phyloP scores from a whole-genome alignment of 257 asterid genomes.

The Voacanga thouarsii region DNA sequence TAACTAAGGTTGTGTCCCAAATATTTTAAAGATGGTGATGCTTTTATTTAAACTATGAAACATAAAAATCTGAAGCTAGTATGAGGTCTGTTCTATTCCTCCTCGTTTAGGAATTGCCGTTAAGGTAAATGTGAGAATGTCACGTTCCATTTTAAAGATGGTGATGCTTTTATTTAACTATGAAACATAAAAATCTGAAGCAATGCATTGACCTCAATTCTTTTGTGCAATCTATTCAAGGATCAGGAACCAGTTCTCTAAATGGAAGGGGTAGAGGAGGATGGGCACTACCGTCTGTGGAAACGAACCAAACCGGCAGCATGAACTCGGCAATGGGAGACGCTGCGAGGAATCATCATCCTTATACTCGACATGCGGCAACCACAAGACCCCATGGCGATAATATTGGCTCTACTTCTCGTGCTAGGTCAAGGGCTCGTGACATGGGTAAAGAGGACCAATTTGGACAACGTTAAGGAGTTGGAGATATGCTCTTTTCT shows the following conservation, averaged over 20 bases:
- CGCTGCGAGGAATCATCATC: slow-evolving; percentile 13
- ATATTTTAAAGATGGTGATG: too few species aligned
- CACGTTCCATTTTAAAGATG: background rate
- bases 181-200: background rate
- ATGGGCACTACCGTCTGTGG: slow-evolving; percentile 66
- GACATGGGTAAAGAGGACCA: slow-evolving; percentile 16
- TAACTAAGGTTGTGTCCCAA: too few species aligned
- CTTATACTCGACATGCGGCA: slow-evolving; percentile 21
- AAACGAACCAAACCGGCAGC: slow-evolving; percentile 27
- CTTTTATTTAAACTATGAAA: too few species aligned
- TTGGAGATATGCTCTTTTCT: background rate
- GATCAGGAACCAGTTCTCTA: slow-evolving; percentile 39
- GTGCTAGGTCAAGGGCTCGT: slow-evolving; percentile 26
- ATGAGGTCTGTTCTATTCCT: background rate
- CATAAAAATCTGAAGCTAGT: too few species aligned
- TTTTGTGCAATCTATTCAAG: slow-evolving; percentile 27
- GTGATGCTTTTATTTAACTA: too few species aligned
- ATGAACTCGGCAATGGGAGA: slow-evolving; percentile 18
- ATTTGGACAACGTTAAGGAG: slow-evolving; percentile 28
- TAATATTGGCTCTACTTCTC: slow-evolving; percentile 28
- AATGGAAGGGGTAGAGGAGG: slow-evolving; percentile 42
- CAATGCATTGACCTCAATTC: background rate
- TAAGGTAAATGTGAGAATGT: background rate
- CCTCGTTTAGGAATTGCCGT: background rate
- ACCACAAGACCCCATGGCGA: slow-evolving; percentile 19